Evolutionary conservation across 495 filamentous ascomycete genomes (phyloP).

Genomic region (Aspergillus sclerotiicarbonarius): DNA sequence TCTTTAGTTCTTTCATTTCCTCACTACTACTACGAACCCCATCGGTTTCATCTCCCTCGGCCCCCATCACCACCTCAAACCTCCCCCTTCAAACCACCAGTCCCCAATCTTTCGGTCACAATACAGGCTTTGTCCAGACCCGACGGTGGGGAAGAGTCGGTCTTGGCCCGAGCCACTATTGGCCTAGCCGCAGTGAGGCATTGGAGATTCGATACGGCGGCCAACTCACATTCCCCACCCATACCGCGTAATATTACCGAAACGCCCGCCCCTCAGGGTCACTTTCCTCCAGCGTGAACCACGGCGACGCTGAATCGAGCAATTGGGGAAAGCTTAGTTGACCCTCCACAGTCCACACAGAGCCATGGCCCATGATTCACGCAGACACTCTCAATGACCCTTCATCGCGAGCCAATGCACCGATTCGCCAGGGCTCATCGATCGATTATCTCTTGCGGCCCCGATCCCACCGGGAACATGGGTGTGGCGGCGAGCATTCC

Average conservation of each 20-base stretch:
- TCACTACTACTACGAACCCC: too few relatives aligned
- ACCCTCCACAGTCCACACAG: too few relatives aligned
- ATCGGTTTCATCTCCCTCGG: background rate
- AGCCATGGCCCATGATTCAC: too few relatives aligned
- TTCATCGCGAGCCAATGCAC: too few relatives aligned
- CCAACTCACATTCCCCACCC: slow-evolving; percentile 23
- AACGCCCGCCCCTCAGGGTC: background rate
- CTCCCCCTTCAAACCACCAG: background rate
- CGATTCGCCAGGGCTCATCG: too few relatives aligned
- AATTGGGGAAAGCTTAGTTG: too few relatives aligned
- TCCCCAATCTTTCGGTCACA: slow-evolving; percentile 10
- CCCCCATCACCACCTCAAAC: background rate
- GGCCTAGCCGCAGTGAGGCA: slow-evolving; percentile 18
- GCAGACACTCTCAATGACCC: too few relatives aligned
- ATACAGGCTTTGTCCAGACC: slow-evolving; percentile 22
- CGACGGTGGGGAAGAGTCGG: slow-evolving; percentile 14
- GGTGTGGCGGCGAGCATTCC: too few relatives aligned
- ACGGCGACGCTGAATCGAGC: too few relatives aligned
- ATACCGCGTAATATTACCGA: slow-evolving; percentile 16
- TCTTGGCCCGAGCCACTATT: slow-evolving; percentile 20
- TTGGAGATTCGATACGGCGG: slow-evolving; percentile 19
- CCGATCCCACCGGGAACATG: too few relatives aligned
- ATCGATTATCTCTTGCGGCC: too few relatives aligned
- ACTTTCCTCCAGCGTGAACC: background rate
- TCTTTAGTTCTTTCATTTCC: too few relatives aligned